Conservation (phyloP, 768 basidiomycete species). For the Boletellus ananas region DNA sequence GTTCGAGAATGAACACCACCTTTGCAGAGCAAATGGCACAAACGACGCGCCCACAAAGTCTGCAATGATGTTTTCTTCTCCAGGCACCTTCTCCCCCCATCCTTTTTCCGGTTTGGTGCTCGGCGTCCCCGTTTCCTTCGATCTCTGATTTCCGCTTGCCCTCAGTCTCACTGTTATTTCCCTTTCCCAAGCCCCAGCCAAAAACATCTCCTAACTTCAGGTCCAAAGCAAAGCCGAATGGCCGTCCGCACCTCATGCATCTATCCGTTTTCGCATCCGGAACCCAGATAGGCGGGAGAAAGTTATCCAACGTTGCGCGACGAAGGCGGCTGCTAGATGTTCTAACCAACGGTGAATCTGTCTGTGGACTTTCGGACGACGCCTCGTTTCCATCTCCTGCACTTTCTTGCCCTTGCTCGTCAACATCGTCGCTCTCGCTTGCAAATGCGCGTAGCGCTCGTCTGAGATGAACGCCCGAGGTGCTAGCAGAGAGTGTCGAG, state of each 20-base stretch:
- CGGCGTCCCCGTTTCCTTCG: conserved; percentile 8
- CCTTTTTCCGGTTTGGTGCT: conserved; percentile 6
- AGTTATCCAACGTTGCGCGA: conserved; percentile 41
- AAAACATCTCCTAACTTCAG: conserved; percentile 25
- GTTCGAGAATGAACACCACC: conserved; percentile 38
- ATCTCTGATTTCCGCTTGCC: conserved; percentile 11
- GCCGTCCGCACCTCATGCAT: conserved; percentile 80
- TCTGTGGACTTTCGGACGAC: background rate
- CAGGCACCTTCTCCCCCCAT: conserved; percentile 23
- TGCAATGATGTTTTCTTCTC: conserved; percentile 79
- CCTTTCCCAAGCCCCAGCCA: conserved; percentile 33
- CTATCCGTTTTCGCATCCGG: conserved; percentile 78
- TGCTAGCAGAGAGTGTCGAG: conserved; percentile 76
- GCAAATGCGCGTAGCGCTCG: conserved; percentile 76
- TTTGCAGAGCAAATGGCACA: conserved; percentile 80
- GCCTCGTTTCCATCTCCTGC: conserved; percentile 35
- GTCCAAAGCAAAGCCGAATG: conserved; percentile 54
- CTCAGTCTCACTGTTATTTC: conserved; percentile 31
- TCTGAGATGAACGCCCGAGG: conserved; percentile 72
- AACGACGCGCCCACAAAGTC: conserved; percentile 81
- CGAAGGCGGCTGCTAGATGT: conserved; percentile 10
- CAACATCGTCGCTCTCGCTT: conserved; percentile 19
- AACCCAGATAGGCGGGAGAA: conserved; percentile 90
- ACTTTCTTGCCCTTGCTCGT: conserved; percentile 46
- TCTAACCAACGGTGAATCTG: background rate